Base-by-base conservation (phyloP, 129 eudicot genomes). In the Helichrysum umbraculigerum region DNA sequence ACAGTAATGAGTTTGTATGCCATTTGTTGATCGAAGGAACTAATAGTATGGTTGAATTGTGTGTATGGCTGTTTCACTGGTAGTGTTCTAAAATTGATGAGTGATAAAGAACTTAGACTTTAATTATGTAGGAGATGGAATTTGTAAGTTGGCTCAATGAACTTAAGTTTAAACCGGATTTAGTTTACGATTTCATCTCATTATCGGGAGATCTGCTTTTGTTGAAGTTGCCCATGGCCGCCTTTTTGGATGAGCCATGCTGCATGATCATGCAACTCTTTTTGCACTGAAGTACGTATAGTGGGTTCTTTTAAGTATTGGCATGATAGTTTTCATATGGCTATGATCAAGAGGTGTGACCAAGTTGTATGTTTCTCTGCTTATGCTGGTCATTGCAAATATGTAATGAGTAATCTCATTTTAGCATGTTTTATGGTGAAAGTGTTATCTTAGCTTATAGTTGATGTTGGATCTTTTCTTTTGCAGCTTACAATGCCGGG, bases 401-500 rank as follows among this genome's bases (percentile, higher is more conserved):
- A 34, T 66, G 37, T 59, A 41, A 30, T 25, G 28, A 25, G 28
- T 25, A 32, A 32, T 73, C 21, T 78, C 35, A 30, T 12, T 30
- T 8, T 57, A 66, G 63, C 25, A 39, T 7, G 51, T n/a, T 79
- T 70, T 65, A 54, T 2, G 51, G 81, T 69, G 66, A 59, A 70
- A 51, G 65, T 73, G 52, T 20, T 57, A 42, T 66, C 35, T 54
- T 74, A 21, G 25, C 81, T 84, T 19, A 64, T 76, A 22, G 42
- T 54, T 17, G 4, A 11, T 21, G 25, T 77, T 64, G 77, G 42
- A 19, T 42, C 29, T 62, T 47, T 56, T 60, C 72, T 66, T 74
- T 39, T 86, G 86, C 93, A 94, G 98, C 81, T 89, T 57, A 94
- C 90, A 9, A 76, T 91, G 93, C 83, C 89, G 1, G 97, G 90